phyloP scores from a whole-genome alignment of 1,284 basidiomycete species.

The Ustilago bromivora region DNA sequence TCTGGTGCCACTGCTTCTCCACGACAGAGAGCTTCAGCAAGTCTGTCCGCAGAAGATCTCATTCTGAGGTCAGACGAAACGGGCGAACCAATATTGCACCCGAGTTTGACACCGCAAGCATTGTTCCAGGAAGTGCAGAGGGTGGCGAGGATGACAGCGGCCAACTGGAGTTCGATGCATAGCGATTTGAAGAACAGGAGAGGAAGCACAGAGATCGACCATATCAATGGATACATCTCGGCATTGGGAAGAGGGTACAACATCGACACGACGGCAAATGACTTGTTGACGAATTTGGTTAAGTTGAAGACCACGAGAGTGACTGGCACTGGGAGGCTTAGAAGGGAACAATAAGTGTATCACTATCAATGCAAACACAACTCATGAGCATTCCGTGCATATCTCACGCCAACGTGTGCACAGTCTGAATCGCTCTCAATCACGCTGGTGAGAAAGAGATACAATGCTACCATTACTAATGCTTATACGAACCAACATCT shows the following conservation, averaged over 20 bases:
- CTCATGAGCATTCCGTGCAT: background rate
- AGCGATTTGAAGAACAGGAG: conserved; percentile 52
- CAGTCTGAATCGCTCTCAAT: background rate
- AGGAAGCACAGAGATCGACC: conserved; percentile 72
- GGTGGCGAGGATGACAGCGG: conserved; percentile 49
- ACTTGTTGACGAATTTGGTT: conserved; percentile 76
- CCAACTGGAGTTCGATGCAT: conserved; percentile 66
- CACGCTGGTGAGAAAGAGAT: background rate
- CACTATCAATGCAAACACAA: conserved; percentile 3
- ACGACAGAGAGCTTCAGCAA: background rate
- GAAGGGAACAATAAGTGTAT: background rate
- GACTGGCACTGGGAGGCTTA: conserved; percentile 30
- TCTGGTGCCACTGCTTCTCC: background rate
- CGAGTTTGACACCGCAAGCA: conserved; percentile 50
- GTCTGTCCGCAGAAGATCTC: conserved; percentile 24
- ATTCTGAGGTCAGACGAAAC: conserved; percentile 30
- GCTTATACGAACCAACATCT: background rate
- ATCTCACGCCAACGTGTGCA: background rate
- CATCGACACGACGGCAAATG: conserved; percentile 77
- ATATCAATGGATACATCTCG: conserved; percentile 86
- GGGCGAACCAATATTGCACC: conserved; percentile 56
- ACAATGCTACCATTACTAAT: background rate
- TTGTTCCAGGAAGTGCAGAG: conserved; percentile 58
- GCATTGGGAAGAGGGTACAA: conserved; percentile 76
- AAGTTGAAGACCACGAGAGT: conserved; percentile 71